Evolutionary conservation across 441 rosid species (phyloP).

Genomic region (Croton laevigatus): DNA sequence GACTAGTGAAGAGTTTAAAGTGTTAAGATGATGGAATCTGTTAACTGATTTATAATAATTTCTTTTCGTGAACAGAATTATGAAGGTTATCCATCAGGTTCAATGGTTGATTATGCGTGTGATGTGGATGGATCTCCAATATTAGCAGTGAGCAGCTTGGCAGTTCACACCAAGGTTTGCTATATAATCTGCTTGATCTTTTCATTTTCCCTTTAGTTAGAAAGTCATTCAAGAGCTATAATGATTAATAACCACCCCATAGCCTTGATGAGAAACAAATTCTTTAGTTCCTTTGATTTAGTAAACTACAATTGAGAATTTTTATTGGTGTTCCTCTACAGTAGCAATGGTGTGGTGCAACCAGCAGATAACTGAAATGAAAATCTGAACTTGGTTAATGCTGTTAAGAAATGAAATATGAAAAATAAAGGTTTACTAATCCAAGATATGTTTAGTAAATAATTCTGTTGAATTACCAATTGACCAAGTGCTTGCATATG

Average conservation of each 20-base stretch:
- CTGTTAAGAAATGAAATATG: not conserved
- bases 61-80: conserved; percentile 41
- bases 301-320: not conserved
- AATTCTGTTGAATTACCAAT: not conserved
- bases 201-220: conserved; percentile 5
- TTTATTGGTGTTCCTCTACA: not conserved
- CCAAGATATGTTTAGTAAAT: not conserved
- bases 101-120: conserved; percentile 89
- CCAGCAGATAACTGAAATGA: not conserved
- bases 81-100: conserved; percentile 84
- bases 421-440: not conserved
- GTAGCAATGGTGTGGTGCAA: not conserved
- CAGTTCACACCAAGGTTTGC: conserved; percentile 76
- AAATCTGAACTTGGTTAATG: not conserved
- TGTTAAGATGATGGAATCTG: not conserved
- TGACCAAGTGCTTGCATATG: not conserved
- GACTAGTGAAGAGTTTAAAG: not conserved
- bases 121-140: conserved; percentile 82
- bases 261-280: not conserved
- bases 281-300: not conserved
- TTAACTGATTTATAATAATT: conserved; percentile 1
- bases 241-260: not conserved
- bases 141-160: conserved; percentile 78
- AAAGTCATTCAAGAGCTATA: not conserved
- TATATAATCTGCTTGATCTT: conserved; percentile 6